phyloP scores from a whole-genome alignment of 768 basidiomycete genomes.

The Pleurotus giganteus region DNA sequence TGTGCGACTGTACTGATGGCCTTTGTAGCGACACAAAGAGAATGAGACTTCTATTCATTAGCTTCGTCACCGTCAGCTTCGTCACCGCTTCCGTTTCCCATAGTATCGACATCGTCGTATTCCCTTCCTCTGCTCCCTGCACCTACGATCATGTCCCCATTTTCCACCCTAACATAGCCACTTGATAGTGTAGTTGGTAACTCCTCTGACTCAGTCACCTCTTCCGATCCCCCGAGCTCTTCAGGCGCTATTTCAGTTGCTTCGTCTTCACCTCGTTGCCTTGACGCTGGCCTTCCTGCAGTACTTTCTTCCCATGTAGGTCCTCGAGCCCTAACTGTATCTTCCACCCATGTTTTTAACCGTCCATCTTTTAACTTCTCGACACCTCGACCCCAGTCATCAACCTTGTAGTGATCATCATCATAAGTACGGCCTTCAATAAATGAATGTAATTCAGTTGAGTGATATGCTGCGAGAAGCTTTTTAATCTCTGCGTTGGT shows the following conservation, averaged over 20 bases:
- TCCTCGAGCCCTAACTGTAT: neutral
- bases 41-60: neutral
- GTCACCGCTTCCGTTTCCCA: neutral
- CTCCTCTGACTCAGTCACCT: neutral
- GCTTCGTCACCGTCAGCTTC: neutral
- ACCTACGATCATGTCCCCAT: neutral
- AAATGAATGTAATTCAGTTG: constrained; percentile 17
- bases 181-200: neutral
- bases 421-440: constrained; percentile 17
- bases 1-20: neutral
- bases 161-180: neutral
- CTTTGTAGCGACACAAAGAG: neutral
- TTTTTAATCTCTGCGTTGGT: constrained; percentile 15
- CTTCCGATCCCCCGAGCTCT: too few relatives aligned
- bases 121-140: neutral
- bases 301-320: neutral
- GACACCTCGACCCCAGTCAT: constrained; percentile 13
- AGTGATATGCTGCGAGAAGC: constrained; percentile 18
- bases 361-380: neutral
- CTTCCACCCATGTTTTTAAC: neutral
- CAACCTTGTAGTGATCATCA: constrained; percentile 8
- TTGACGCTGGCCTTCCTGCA: neutral
- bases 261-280: neutral
- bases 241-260: too few relatives aligned
- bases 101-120: neutral